phyloP scores from a whole-genome alignment of 2,329 filamentous ascomycete species.

The Aspergillus pseudoterreus region DNA sequence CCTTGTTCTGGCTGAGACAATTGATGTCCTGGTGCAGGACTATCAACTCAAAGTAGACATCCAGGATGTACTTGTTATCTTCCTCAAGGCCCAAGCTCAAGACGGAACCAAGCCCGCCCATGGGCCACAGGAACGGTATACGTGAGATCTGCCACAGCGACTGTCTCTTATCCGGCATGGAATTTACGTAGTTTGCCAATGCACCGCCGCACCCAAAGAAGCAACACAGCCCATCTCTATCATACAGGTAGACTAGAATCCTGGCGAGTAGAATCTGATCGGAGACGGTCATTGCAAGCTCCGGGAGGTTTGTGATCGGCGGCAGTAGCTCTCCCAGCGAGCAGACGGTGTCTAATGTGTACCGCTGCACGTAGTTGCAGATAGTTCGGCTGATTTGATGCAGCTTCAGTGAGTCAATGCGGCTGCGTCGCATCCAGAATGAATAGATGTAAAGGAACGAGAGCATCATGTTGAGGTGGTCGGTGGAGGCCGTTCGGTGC shows the following conservation, averaged over 20 bases:
- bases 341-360: conserved; percentile 7
- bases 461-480: conserved; percentile 10
- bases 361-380: not conserved
- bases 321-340: conserved; percentile 1
- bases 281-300: not conserved
- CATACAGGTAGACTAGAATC: conserved; percentile 9
- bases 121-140: conserved; percentile 2
- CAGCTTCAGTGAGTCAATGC: conserved; percentile 3
- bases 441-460: conserved; percentile 11
- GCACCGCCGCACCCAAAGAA: conserved; percentile 11
- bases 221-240: conserved; percentile 9
- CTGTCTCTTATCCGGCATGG: not conserved
- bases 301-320: not conserved
- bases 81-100: not conserved
- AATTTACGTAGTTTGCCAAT: conserved; percentile 7
- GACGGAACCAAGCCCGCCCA: not conserved
- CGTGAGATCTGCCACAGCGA: conserved; percentile 9
- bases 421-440: conserved; percentile 11
- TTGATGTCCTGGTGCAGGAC: conserved; percentile 10
- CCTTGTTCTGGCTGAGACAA: not conserved
- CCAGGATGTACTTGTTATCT: conserved; percentile 5
- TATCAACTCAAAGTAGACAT: conserved; percentile 10
- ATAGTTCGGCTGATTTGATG: conserved; percentile 3
- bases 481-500: conserved; percentile 1
- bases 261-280: conserved; percentile 9